These are phyloP conservation scores for Pseudonitzschia multiseries DNA, from an alignment of 108 stramenopile genomes.

Conservation along the genomic window DNA sequence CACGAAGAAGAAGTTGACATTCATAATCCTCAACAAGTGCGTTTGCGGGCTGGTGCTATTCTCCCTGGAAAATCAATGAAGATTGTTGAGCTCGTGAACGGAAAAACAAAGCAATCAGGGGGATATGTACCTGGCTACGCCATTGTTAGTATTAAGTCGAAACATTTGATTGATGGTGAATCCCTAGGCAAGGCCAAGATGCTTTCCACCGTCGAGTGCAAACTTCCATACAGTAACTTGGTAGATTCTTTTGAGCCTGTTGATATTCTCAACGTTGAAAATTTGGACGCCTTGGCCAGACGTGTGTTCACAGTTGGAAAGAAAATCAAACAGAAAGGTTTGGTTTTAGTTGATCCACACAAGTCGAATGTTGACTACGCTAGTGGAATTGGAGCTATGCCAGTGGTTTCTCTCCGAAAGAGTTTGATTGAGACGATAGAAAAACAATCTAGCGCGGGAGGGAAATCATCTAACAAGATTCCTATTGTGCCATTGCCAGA, in stretches of 20 bases:
- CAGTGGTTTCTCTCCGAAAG: constrained; percentile 69
- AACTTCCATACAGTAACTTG: constrained; percentile 79
- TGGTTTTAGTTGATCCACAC: constrained; percentile 59
- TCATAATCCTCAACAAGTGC: constrained; percentile 29
- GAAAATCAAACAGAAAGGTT: constrained; percentile 63
- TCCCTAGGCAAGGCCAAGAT: constrained; percentile 22
- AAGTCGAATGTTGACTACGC: constrained; percentile 54
- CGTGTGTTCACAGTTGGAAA: constrained; percentile 66
- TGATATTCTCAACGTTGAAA: constrained; percentile 51
- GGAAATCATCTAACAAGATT: constrained; percentile 17
- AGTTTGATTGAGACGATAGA: constrained; percentile 54
- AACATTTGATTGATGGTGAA: constrained; percentile 49
- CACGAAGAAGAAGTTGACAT: constrained; percentile 22
- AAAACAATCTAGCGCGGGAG: constrained; percentile 8
- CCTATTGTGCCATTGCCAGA: constrained; percentile 52
- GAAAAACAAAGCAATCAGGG: constrained; percentile 41
- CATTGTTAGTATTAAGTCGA: constrained; percentile 73
- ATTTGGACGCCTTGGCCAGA: constrained; percentile 60
- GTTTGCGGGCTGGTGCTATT: constrained; percentile 59
- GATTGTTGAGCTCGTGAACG: constrained; percentile 64
- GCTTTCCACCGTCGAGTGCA: constrained; percentile 53
- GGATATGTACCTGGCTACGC: constrained; percentile 75
- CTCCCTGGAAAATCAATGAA: constrained; percentile 70
- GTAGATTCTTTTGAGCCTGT: constrained; percentile 64
- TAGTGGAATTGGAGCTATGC: constrained; percentile 52